Evolutionary conservation across 257 asterid species (phyloP).

Genomic region (Solanum gracilifrons): DNA sequence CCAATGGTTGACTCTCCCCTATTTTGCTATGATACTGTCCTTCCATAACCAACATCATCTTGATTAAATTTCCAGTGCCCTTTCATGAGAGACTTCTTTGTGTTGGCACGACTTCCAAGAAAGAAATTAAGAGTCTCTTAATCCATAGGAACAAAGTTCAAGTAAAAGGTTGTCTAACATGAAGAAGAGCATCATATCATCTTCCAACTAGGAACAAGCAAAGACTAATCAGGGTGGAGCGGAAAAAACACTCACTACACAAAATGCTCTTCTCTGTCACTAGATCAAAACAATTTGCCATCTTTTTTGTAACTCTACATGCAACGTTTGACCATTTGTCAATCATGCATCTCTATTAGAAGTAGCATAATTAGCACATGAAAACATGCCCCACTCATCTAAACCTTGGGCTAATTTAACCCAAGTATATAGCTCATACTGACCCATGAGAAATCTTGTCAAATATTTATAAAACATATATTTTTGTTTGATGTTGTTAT

Average conservation of each 20-base stretch:
- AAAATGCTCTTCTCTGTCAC: not conserved
- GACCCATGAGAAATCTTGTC: not conserved
- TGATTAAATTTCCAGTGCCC: not conserved
- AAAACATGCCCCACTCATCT: not conserved
- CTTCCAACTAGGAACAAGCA: not conserved
- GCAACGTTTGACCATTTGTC: not conserved
- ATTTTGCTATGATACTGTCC: not conserved
- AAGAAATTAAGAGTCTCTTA: not conserved
- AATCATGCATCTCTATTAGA: not conserved
- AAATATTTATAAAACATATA: not conserved
- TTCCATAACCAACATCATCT: not conserved
- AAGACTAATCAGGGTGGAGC: not conserved
- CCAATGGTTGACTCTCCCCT: not conserved
- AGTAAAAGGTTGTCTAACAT: not conserved
- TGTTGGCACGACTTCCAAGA: not conserved
- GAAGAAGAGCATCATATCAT: not conserved
- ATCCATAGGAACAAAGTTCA: not conserved
- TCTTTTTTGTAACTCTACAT: not conserved
- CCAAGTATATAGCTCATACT: not conserved
- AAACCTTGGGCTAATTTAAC: not conserved
- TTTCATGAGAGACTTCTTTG: not conserved
- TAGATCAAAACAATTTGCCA: not conserved
- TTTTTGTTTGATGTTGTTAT: not conserved
- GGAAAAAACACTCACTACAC: not conserved
- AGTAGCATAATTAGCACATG: not conserved